Evolutionary conservation across 176 grass and related monocot species (phyloP).

Genomic region (Oryza officinalis): DNA sequence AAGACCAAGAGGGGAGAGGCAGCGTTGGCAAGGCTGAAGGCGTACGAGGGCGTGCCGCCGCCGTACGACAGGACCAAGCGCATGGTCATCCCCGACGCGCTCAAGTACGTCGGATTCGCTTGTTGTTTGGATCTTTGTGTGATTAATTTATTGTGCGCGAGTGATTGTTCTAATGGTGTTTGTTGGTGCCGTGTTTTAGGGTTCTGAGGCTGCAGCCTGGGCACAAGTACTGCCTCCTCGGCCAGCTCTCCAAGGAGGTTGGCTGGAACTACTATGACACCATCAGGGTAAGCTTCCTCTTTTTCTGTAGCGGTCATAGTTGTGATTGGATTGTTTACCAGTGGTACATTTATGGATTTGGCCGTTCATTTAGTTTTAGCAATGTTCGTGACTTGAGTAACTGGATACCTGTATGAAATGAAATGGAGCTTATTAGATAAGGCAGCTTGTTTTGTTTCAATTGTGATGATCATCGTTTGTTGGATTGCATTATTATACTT

Average conservation of each 20-base stretch:
- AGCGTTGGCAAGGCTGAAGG: slow-evolving; percentile 84
- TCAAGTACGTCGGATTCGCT: slow-evolving; percentile 53
- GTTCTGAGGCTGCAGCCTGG: slow-evolving; percentile 91
- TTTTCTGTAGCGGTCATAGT: background rate
- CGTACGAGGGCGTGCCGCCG: slow-evolving; percentile 85
- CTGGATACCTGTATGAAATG: background rate
- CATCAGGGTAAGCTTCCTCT: slow-evolving; percentile 52
- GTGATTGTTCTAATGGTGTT: background rate
- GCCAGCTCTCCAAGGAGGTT: slow-evolving; percentile 87
- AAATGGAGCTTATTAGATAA: background rate
- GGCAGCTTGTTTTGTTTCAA: too few relatives aligned
- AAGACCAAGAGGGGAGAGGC: slow-evolving; percentile 92
- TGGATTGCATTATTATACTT: too few relatives aligned
- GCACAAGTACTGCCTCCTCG: slow-evolving; percentile 88
- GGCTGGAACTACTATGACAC: slow-evolving; percentile 89
- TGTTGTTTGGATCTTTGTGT: background rate
- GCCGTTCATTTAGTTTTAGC: background rate
- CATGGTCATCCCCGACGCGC: slow-evolving; percentile 90
- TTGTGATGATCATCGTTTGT: background rate
- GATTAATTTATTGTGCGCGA: too few relatives aligned
- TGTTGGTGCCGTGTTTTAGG: slow-evolving; percentile 24
- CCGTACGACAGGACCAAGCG: slow-evolving; percentile 90
- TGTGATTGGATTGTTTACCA: background rate
- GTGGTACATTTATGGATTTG: background rate
- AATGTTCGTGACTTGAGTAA: background rate